phyloP scores from a whole-genome alignment of 768 basidiomycete species.

The Mycena rosella region DNA sequence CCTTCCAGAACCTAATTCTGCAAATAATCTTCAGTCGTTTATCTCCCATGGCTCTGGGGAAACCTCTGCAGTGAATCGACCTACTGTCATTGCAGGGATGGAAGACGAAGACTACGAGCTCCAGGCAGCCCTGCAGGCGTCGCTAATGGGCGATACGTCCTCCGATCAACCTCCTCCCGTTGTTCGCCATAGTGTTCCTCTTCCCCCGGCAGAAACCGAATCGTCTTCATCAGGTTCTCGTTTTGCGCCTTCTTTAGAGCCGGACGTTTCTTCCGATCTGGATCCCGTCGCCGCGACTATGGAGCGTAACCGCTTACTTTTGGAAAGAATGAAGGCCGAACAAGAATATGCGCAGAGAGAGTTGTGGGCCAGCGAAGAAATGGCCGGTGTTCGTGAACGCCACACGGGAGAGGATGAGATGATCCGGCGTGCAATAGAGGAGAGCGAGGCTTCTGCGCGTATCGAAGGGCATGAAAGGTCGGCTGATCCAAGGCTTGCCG shows the following conservation, averaged over 20 bases:
- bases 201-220: conserved; percentile 37
- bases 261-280: conserved; percentile 42
- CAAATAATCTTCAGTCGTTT: conserved; percentile 33
- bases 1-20: conserved; percentile 66
- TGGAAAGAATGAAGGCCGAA: conserved; percentile 73
- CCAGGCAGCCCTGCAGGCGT: conserved; percentile 90
- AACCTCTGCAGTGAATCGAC: conserved; percentile 3
- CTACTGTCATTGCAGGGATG: conserved; percentile 52
- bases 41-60: conserved; percentile 14
- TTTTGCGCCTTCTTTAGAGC: conserved; percentile 36
- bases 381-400: conserved; percentile 53
- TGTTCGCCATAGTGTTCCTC: conserved; percentile 44
- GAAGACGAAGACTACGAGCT: conserved; percentile 92
- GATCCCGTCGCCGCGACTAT: conserved; percentile 78
- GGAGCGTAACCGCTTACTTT: conserved; percentile 69
- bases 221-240: conserved; percentile 29
- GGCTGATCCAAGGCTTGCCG: conserved; percentile 33
- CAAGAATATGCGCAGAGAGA: conserved; percentile 78
- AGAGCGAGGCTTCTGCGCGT: conserved; percentile 64
- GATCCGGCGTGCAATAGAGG: conserved; percentile 70
- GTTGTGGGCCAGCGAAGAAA: conserved; percentile 57
- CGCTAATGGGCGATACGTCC: conserved; percentile 57
- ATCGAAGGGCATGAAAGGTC: conserved; percentile 39
- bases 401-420: conserved; percentile 72
- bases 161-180: conserved; percentile 41